These are phyloP conservation scores for Trichoderma sp. DNA, from an alignment of 2,329 filamentous ascomycete species.

Conservation along the genomic window DNA sequence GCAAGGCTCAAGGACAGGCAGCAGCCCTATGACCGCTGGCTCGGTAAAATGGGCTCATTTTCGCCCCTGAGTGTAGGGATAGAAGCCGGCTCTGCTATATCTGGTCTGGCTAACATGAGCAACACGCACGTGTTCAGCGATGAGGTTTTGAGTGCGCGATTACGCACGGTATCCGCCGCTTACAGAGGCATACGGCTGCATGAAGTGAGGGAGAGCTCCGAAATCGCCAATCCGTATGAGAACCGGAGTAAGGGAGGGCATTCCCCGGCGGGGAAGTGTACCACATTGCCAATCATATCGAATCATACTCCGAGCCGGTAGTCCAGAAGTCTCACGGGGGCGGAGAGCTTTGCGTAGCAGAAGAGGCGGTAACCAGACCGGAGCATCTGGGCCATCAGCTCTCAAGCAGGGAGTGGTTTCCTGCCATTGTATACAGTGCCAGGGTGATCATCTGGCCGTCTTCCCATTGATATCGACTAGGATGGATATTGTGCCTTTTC, in stretches of 20 bases:
- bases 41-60: neutral
- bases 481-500: neutral
- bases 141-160: neutral
- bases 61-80: neutral
- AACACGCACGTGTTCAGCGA: slow-evolving; percentile 12
- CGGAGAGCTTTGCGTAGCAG: neutral
- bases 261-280: slow-evolving; percentile 12
- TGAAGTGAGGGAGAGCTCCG: slow-evolving; percentile 2
- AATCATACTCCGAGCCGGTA: neutral
- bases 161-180: neutral
- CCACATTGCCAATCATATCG: neutral
- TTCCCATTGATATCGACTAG: neutral
- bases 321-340: neutral
- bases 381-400: slow-evolving; percentile 6
- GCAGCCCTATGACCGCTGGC: slow-evolving; percentile 1
- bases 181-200: neutral
- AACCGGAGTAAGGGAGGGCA: slow-evolving; percentile 6
- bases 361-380: slow-evolving; percentile 13
- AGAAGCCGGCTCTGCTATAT: neutral
- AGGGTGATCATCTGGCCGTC: neutral
- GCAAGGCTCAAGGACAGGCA: neutral
- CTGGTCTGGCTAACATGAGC: neutral
- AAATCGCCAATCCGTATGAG: neutral
- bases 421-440: neutral
- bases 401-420: slow-evolving; percentile 12